Evolutionary conservation across 2,329 filamentous ascomycete species (phyloP).

Genomic region (Fusarium citri): DNA sequence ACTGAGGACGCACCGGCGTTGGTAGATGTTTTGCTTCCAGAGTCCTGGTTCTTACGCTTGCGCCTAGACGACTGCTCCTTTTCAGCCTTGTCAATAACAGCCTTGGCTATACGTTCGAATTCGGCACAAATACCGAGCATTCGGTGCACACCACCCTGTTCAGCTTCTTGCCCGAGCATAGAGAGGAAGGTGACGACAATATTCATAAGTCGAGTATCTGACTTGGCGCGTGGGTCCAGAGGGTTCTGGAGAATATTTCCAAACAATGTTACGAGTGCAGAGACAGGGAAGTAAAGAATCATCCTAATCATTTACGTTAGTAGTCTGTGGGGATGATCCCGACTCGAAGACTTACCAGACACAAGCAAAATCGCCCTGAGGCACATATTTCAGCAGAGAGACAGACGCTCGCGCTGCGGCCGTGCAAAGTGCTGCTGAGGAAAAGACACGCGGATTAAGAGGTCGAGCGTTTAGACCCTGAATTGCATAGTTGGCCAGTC

Average conservation of each 20-base stretch:
- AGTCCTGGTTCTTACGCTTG: slow-evolving; percentile 82
- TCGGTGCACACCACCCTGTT: slow-evolving; percentile 89
- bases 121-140: slow-evolving; percentile 97
- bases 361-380: slow-evolving; percentile 92
- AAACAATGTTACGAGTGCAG: slow-evolving; percentile 92
- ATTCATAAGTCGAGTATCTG: slow-evolving; percentile 91
- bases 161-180: slow-evolving; percentile 88
- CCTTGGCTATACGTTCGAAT: slow-evolving; percentile 92
- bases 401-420: slow-evolving; percentile 93
- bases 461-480: slow-evolving; percentile 92
- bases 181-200: slow-evolving; percentile 92
- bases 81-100: slow-evolving; percentile 91
- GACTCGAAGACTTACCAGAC: slow-evolving; percentile 77
- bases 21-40: slow-evolving; percentile 29
- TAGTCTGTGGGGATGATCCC: not conserved
- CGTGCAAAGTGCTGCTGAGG: slow-evolving; percentile 91
- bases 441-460: slow-evolving; percentile 93
- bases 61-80: slow-evolving; percentile 82
- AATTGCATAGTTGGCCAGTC: slow-evolving; percentile 93
- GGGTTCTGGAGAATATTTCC: slow-evolving; percentile 97
- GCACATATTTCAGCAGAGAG: slow-evolving; percentile 93
- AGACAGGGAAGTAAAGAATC: slow-evolving; percentile 96
- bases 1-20: slow-evolving; percentile 25
- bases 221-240: slow-evolving; percentile 85
- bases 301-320: slow-evolving; percentile 66